Evolutionary conservation across 345 rosid genomes (phyloP), one percentile per base, ranked within the genome.

Genomic region (Corchorus capsularis): DNA sequence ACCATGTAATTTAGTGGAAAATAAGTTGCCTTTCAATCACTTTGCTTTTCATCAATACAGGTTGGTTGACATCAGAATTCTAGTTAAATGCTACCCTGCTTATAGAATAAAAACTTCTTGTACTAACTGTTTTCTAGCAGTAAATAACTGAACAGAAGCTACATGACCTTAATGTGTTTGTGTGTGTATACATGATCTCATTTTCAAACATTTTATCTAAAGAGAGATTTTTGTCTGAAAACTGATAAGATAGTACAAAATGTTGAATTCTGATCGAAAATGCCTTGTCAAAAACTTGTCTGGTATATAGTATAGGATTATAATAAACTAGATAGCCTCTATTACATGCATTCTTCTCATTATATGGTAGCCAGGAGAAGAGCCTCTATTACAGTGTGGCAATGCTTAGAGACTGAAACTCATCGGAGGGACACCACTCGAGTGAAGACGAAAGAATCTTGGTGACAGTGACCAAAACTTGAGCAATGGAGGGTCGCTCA

Each of bases 351-450:
- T 6, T 39, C 43, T 6, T 39, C 6, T 39, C 2, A 39, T 39
- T 39, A 39, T 39, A 39, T 3, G 43, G 43, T 39, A 39, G 43
- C 6, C 43, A 39, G 6, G 5, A 39, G 43, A 39, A 39, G 4
- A 39, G 43, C 43, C 43, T 39, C 43, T 27, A 27, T 27, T 27
- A 27, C 81, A 76, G 80, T 56, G 80, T 63, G 63, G 70, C 73
- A 39, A 54, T 34, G 80, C 74, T 54, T 11, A 79, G 39, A 54
- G 91, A 85, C 22, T 88, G 75, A 7, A 84, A 77, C 72, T 87
- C 87, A 71, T 86, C 83, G 41, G 97, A 88, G 37, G 97, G 97
- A 84, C 93, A 94, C 98, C 98, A 92, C 73, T 92, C 94, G 3
- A 85, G 37, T 0, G 93, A 83, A 4, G 96, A 89, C 3, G 94